Evolutionary conservation across 2,329 filamentous ascomycete genomes (phyloP).

Genomic region (Trichoderma brevicompactum): DNA sequence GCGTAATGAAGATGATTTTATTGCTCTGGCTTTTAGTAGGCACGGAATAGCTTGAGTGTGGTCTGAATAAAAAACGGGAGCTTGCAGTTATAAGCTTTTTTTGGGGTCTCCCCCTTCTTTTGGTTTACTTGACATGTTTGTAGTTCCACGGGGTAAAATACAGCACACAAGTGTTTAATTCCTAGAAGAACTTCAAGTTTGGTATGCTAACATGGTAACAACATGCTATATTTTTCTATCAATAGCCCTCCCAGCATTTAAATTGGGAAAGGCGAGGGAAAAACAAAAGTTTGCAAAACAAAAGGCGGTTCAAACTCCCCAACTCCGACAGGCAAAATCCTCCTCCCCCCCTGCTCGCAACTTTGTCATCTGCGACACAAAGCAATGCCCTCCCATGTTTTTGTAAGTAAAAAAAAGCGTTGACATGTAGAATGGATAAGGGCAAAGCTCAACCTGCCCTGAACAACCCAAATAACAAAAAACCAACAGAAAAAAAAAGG

Average conservation of each 20-base stretch:
- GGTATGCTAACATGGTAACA: not conserved
- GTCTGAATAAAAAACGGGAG: not conserved
- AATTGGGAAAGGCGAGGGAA: not conserved
- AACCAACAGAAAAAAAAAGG: not conserved
- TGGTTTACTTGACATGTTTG: not conserved
- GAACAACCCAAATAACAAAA: not conserved
- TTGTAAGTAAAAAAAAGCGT: not conserved
- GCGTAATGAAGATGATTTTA: not conserved
- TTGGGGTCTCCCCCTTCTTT: not conserved
- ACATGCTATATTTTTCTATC: conserved; percentile 25
- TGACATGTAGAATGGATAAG: not conserved
- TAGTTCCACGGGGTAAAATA: not conserved
- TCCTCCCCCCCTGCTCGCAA: not conserved
- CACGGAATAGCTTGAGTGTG: not conserved
- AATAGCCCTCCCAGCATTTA: not conserved
- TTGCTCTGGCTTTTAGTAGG: not conserved
- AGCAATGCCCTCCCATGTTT: not conserved
- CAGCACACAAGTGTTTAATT: too few relatives aligned
- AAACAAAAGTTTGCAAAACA: not conserved
- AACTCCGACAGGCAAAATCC: conserved; percentile 23
- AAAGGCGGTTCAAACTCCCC: not conserved
- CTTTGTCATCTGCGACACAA: not conserved
- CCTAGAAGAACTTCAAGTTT: not conserved
- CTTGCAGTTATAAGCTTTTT: not conserved
- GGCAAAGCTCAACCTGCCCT: not conserved